Evolutionary conservation across 345 rosid genomes (phyloP).

Genomic region (Salix exigua): DNA sequence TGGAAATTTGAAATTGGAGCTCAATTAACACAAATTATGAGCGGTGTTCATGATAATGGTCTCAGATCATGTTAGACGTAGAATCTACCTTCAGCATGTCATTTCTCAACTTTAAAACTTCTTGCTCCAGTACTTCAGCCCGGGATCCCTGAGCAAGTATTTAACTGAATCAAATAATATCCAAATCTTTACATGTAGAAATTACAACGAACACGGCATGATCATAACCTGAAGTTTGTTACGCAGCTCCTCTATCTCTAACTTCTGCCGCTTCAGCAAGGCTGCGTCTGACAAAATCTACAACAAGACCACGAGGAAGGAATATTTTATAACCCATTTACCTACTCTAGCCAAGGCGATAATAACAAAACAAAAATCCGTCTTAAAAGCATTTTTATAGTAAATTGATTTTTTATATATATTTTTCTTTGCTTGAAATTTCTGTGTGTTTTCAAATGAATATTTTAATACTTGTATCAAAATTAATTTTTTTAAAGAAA

Average conservation of each 20-base stretch:
- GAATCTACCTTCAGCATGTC: slow-evolving; percentile 79
- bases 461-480: no score
- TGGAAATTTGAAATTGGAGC: slow-evolving; percentile 28
- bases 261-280: slow-evolving; percentile 78
- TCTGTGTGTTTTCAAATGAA: no score
- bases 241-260: slow-evolving; percentile 88
- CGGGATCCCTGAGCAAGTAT: slow-evolving; percentile 70
- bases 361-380: no score
- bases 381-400: no score
- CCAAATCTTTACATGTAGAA: not conserved
- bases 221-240: slow-evolving; percentile 74
- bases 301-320: slow-evolving; percentile 4
- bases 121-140: slow-evolving; percentile 85
- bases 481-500: no score
- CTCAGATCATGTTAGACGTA: slow-evolving; percentile 7
- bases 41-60: not conserved
- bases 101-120: slow-evolving; percentile 77
- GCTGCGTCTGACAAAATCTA: slow-evolving; percentile 97
- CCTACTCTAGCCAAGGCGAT: not conserved
- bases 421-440: no score
- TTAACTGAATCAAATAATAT: slow-evolving; percentile 10
- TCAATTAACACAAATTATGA: slow-evolving; percentile 7
- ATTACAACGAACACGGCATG: not conserved
- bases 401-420: no score
- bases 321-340: not conserved